phyloP scores from a whole-genome alignment of 495 filamentous ascomycete genomes.

The Terfezia boudieri region DNA sequence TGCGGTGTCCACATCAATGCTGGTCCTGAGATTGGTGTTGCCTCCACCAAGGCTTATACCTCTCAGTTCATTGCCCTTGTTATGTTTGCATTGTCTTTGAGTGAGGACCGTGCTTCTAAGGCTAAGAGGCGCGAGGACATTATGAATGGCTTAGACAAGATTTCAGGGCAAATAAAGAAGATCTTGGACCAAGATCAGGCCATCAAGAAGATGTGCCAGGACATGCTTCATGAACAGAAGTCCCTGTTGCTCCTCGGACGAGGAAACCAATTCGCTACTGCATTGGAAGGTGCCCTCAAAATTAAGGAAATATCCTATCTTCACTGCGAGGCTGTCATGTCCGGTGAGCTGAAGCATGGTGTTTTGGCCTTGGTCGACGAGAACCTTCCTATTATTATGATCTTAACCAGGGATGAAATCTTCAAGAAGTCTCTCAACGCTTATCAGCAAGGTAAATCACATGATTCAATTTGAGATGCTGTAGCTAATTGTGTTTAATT shows the following conservation, averaged over 20 bases:
- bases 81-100: constrained; percentile 93
- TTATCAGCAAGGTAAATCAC: constrained; percentile 66
- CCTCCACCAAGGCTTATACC: constrained; percentile 96
- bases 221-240: constrained; percentile 92
- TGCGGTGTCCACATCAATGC: constrained; percentile 99
- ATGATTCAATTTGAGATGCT: neutral
- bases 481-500: constrained; percentile 3
- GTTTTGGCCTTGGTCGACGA: constrained; percentile 93
- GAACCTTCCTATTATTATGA: constrained; percentile 98
- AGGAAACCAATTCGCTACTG: constrained; percentile 90
- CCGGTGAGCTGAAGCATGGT: constrained; percentile 94
- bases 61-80: constrained; percentile 98
- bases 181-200: constrained; percentile 73
- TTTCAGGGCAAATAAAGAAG: constrained; percentile 79
- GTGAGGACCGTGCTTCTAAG: constrained; percentile 91
- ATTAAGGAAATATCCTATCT: constrained; percentile 99
- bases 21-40: constrained; percentile 94
- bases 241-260: constrained; percentile 77
- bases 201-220: constrained; percentile 79
- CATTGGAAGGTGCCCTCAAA: constrained; percentile 92
- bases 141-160: constrained; percentile 69
- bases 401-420: constrained; percentile 80
- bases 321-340: constrained; percentile 99
- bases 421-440: constrained; percentile 96
- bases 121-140: constrained; percentile 82